Conservation (phyloP, 306 rosid genomes). For the Vachellia collinsii region DNA sequence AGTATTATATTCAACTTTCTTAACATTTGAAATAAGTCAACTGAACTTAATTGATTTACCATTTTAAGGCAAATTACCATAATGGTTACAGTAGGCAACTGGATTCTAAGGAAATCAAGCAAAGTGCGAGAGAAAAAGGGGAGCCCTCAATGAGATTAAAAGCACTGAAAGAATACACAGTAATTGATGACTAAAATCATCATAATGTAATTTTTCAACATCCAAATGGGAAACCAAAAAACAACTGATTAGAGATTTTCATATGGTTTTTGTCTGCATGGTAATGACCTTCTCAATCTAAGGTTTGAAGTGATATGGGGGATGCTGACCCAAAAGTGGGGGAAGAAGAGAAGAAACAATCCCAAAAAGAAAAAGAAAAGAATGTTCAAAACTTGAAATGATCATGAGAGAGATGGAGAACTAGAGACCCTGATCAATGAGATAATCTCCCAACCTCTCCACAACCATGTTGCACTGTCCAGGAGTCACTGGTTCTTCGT, state of each 20-base stretch:
- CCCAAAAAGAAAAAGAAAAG: neutral
- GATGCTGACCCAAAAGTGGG: constrained; percentile 42
- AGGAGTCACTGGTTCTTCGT: constrained; percentile 96
- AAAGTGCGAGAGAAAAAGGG: neutral
- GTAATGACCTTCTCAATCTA: constrained; percentile 53
- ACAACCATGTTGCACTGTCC: constrained; percentile 99
- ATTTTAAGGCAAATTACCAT: neutral
- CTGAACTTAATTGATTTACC: neutral
- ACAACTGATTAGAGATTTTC: constrained; percentile 45
- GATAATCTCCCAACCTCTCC: constrained; percentile 98
- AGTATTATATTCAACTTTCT: too few species aligned
- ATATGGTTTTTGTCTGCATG: constrained; percentile 56
- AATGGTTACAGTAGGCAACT: neutral
- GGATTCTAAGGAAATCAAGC: neutral
- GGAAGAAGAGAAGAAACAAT: constrained; percentile 7
- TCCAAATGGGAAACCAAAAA: constrained; percentile 37
- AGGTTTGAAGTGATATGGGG: constrained; percentile 49
- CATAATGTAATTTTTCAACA: constrained; percentile 34
- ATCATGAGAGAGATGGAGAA: constrained; percentile 10
- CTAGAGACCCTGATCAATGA: constrained; percentile 90
- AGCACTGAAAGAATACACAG: neutral
- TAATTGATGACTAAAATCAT: neutral
- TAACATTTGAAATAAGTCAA: too few species aligned
- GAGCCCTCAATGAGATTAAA: neutral
- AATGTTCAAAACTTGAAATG: constrained; percentile 29